Base-by-base conservation (phyloP, 306 rosid genomes). In the Biancaea sappan region DNA sequence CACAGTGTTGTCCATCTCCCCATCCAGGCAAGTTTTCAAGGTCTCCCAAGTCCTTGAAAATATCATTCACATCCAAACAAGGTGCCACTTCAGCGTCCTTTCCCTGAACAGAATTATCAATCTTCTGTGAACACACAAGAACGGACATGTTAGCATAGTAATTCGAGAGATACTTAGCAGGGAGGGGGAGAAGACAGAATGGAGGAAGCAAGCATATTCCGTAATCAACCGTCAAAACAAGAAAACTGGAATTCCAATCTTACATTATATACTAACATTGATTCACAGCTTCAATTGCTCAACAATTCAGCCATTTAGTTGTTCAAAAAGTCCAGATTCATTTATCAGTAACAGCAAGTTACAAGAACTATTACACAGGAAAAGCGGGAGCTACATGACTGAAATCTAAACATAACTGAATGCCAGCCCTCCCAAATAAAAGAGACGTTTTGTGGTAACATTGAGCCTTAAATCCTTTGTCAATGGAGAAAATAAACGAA, bases 1-100 rank as follows among this genome's bases (percentile, higher is more conserved):
- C 81, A 66, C 37, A 10, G 34, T 43, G 29, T 26, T 16, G 25
- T 48, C 38, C 57, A 16, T 71, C 77, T 19, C 48, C 62, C 12
- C 59, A 70, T 60, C 57, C 38, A 68, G 32, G 32, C 31, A 70
- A 35, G 74, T 71, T 54, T 64, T 67, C 63, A 75, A 84, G 72
- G 51, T 76, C 89, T 35, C 77, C 89, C 26, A 87, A 66, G 48
- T 44, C 81, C 25, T n/a, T 38, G 52, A 68, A 81, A 31, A 84
- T 66, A 53, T 62, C 80, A 66, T 53, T 62, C 38, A 31, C 74
- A 61, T 69, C 77, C 7, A 9, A 1, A 67, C 25, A 11, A 53
- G 40, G 80, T 26, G n/a, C 6, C 0, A 13, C 77, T 29, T 52
- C 79, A 62, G 48, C 83, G 37, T 61, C 54, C 25, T 54, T 80